Base-by-base conservation (phyloP, 129 eudicot species). In the Artemisia tridentata region DNA sequence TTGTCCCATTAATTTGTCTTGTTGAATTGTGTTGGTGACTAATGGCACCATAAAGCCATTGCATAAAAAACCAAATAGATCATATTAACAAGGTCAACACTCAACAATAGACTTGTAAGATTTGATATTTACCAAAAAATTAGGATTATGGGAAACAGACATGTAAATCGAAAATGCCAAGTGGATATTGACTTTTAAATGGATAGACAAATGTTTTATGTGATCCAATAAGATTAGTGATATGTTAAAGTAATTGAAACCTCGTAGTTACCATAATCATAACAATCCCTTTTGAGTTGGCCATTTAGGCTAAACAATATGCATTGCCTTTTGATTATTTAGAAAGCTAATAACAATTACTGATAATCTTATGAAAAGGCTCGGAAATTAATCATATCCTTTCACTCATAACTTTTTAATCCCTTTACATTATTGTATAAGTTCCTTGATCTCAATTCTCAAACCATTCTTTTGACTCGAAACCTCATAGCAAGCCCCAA, bases 201-300 rank as follows among this genome's bases (percentile, higher is more conserved):
- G 59, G 31, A 29, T 57, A 57, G 21, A 58, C 59, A 25, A 55
- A 21, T 15, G 55, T 55, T 50, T 38, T 53, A 38, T 74, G 63
- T 53, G 14, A 55, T 74, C 56, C 38, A 52, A 75, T 25, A 46
- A 47, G 38, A 46, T 29, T 31, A 56, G 54, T 41, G 49, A 45
- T 57, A 50, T 49, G 50, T 61, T 31, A 53, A 58, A 34, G 70
- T 19, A 63, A 12, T 45, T 57, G 54, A 27, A 58, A 48, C 74
- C 48, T 67, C 5, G 17, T 58, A 58, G 80, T 75, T 67, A 75
- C 80, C 74, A 75, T 59, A 75, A 75, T 68, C 74, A 75, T 75
- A 68, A n/a, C 68, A 57, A 45, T 58, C 46, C 74, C 49, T 75
- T 75, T 52, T 75, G 80, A 67, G 80, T 68, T 75, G 74, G 80